Conservation (phyloP, 768 basidiomycete species). For the Cyathus striatus region DNA sequence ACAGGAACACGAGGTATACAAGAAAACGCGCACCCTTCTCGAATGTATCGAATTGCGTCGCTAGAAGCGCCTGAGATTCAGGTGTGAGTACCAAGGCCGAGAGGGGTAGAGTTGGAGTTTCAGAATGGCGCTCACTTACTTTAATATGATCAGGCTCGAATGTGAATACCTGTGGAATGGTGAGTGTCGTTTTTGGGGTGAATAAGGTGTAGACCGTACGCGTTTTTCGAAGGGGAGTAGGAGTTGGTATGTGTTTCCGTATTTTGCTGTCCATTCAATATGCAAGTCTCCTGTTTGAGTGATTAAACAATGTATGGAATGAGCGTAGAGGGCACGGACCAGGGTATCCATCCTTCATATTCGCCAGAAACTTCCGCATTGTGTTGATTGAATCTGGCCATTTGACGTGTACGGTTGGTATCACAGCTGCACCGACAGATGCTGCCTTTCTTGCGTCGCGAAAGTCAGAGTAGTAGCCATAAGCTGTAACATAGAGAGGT, state of each 20-base stretch:
- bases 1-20: too few relatives aligned
- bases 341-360: constrained; percentile 2
- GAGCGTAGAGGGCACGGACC: not conserved
- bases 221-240: not conserved
- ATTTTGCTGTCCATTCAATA: not conserved
- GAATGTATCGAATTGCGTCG: constrained; percentile 23
- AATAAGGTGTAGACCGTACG: not conserved
- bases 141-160: constrained; percentile 34
- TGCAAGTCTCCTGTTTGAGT: not conserved
- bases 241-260: not conserved
- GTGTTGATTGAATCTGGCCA: too few relatives aligned
- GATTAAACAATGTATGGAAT: not conserved
- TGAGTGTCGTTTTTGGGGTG: not conserved
- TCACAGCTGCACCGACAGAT: too few relatives aligned
- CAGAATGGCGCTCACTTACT: too few relatives aligned
- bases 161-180: constrained; percentile 26
- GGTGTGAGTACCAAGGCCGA: too few relatives aligned
- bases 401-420: too few relatives aligned
- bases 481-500: too few relatives aligned
- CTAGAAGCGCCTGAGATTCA: constrained; percentile 14
- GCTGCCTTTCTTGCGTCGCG: too few relatives aligned
- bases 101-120: too few relatives aligned
- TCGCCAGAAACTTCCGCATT: too few relatives aligned
- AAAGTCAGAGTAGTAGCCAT: too few relatives aligned
- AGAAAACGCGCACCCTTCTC: constrained; percentile 15